Conservation (phyloP, 2,329 filamentous ascomycete genomes). For the Capronia americana region DNA sequence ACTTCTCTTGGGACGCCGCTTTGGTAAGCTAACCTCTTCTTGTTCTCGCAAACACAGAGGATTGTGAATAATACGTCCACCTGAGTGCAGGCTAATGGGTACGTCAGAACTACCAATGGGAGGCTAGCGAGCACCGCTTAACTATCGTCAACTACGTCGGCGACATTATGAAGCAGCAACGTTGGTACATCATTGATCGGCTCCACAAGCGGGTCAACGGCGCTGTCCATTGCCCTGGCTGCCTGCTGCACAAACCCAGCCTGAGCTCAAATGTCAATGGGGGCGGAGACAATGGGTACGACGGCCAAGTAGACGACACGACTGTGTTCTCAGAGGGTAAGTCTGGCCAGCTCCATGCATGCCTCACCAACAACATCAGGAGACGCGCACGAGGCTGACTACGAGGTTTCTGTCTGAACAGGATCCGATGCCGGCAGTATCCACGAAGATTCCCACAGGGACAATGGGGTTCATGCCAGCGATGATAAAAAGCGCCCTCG, state of each 20-base stretch:
- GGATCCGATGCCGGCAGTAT: slow-evolving; percentile 25
- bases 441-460: slow-evolving; percentile 6
- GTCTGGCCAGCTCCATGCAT: background rate
- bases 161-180: slow-evolving; percentile 25
- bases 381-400: slow-evolving; percentile 3
- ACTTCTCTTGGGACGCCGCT: slow-evolving; percentile 18
- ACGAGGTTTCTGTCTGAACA: slow-evolving; percentile 1
- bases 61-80: background rate
- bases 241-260: slow-evolving; percentile 17
- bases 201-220: slow-evolving; percentile 19
- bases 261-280: background rate
- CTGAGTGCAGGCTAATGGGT: background rate
- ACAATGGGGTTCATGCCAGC: background rate
- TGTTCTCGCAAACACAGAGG: background rate
- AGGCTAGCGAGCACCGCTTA: slow-evolving; percentile 18
- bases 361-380: background rate
- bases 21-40: slow-evolving; percentile 14
- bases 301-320: background rate
- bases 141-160: slow-evolving; percentile 15
- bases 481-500: slow-evolving; percentile 17
- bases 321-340: background rate
- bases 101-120: slow-evolving; percentile 22
- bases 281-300: background rate
- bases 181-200: slow-evolving; percentile 23
- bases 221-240: slow-evolving; percentile 21